Base-by-base conservation (phyloP, 345 rosid species). In the Populus deltoides region DNA sequence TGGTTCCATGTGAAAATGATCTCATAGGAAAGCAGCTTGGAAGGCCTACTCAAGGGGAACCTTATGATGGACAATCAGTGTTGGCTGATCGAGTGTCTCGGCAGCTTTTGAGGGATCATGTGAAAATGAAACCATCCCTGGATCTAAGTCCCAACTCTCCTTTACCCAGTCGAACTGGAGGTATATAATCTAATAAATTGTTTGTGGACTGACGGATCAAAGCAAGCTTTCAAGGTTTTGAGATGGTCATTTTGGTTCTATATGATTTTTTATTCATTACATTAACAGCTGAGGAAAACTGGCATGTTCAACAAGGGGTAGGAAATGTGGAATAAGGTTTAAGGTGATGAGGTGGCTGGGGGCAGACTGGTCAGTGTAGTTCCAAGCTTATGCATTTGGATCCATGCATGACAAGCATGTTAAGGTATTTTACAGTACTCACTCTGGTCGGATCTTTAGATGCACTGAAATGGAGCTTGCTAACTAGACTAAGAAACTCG, bases 51-150 rank as follows among this genome's bases (percentile, higher is more conserved):
- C 65, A 24, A 4, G 65, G 65, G 65, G 79, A 86, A 73, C 72
- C 76, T 76, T 85, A 78, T 61, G 89, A 90, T 68, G 86, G 81
- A 66, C 92, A 82, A 75, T 85, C 88, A 45, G 83, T 83, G 49
- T 81, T 89, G 68, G 89, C 90, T 70, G 92, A 89, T 79, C 92
- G 86, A 71, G 92, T 90, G 29, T 88, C 92, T 66, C 88, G 88
- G 76, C 92, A 90, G 86, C 84, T 92, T 65, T 75, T 90, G 73
- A 87, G 90, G 36, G 94, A 89, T 80, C 92, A 81, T 79, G 83
- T 82, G 65, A 88, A 88, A 84, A 78, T 85, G 70, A 90, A 88
- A 75, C 87, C 83, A 51, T 79, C 88, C 72, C 76, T 88, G 66
- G 89, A 90, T 77, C 82, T 92, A 75, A 88, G 85, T 71, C 84